phyloP scores from a whole-genome alignment of 306 rosid species.

The Myrica gale region DNA sequence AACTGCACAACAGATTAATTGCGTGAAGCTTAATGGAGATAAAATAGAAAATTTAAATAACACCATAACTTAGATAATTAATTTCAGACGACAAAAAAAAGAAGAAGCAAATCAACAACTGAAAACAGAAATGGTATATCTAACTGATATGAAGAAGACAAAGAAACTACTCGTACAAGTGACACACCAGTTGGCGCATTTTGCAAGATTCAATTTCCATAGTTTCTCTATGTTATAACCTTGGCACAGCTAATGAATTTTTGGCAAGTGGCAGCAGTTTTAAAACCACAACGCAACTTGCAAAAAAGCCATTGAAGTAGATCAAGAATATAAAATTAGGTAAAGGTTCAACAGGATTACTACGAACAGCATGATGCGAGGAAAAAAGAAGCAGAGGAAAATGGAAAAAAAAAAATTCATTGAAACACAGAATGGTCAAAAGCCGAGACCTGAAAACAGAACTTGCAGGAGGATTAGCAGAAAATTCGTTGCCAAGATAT shows the following conservation, averaged over 20 bases:
- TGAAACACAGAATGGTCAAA: neutral
- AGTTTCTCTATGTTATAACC: conserved; percentile 16
- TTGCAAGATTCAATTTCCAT: conserved; percentile 2
- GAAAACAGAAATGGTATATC: neutral
- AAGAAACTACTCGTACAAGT: conserved; percentile 7
- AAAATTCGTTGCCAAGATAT: neutral
- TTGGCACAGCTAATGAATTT: conserved; percentile 3
- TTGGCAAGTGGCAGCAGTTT: conserved; percentile 4
- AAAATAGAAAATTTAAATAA: neutral
- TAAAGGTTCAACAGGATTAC: neutral
- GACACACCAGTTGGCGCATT: neutral
- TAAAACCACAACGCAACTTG: neutral
- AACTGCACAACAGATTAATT: conserved; percentile 44
- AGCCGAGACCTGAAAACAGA: neutral
- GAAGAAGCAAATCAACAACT: conserved; percentile 4
- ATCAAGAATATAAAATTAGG: conserved; percentile 4
- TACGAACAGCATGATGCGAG: neutral
- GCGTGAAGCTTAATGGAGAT: conserved; percentile 6
- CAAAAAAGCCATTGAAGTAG: neutral
- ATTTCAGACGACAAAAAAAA: neutral
- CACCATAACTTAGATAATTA: neutral
- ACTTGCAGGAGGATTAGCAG: neutral
- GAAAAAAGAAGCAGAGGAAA: neutral
- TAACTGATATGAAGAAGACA: neutral
- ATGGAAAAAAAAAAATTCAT: neutral